Evolutionary conservation across 1,139 yeast genomes (phyloP), one percentile per base, ranked within the genome.

Genomic region (Suhomyces chickasaworum): DNA sequence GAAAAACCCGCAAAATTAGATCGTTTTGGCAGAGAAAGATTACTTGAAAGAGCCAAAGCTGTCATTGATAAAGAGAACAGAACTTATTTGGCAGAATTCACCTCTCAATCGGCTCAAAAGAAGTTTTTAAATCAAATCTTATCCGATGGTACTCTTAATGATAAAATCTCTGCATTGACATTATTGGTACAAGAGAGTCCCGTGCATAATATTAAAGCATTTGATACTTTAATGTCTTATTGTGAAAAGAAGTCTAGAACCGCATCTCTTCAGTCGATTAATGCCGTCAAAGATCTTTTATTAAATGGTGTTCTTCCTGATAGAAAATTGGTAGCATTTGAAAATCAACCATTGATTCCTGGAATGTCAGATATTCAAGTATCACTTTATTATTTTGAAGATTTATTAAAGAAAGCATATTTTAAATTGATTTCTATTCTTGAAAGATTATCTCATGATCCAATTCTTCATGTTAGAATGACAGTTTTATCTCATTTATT

Each of bases 121-220:
- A 87, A 86, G 77, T 91, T 91, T 65, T 83, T 91, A 78, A 80
- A 93, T 1, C 96, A 93, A 66, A 86, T 93, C 54, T 78, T 93
- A 60, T 77, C 91, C 6, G 87, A 84, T 53, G 99, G 99, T 87
- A 93, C 99, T 0, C 77, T 93, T 56, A 86, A 84, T 58, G 99
- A 93, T 85, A 91, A 93, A 69, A 88, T 93, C 48, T 89, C 97
- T 40, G 97, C 99, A 0, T 77, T 93, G 59, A 91, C 99, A 0
- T 80, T 93, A 62, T 74, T 93, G 63, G 81, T 91, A 41, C 98
- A 93, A 64, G 99, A 93, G 69, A 90, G 98, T 3, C 99, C 99
- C 4, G 65, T 90, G 48, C 99, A 93, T 63, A 88, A 95, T 54
- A 63, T 85, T 49, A 88, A 89, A 64, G 90, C 96, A 0, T 73